phyloP scores from a whole-genome alignment of 139 green algal species.

The Tetratostichococcus sp. region DNA sequence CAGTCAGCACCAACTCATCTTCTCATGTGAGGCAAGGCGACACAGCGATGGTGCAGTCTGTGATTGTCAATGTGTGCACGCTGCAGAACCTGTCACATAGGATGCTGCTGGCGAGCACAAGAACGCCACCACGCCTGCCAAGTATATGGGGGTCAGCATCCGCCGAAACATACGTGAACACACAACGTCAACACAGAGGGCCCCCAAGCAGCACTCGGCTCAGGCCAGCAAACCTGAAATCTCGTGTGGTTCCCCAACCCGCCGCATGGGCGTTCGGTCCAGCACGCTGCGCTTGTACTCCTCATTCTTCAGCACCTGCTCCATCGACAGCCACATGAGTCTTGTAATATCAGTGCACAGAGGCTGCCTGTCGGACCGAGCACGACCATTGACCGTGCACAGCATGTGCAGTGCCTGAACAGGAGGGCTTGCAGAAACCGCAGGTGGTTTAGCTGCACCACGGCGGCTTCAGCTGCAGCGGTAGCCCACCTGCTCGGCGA shows the following conservation, averaged over 20 bases:
- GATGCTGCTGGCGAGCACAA: conserved; percentile 54
- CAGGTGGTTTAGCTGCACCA: background rate
- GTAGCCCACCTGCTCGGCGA: conserved; percentile 44
- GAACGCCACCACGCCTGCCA: conserved; percentile 61
- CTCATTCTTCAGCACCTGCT: conserved; percentile 38
- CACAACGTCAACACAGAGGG: too few relatives aligned
- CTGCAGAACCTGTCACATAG: conserved; percentile 68
- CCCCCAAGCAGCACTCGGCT: too few relatives aligned
- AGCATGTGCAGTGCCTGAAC: background rate
- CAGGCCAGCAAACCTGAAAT: conserved; percentile 38
- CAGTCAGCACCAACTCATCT: too few relatives aligned
- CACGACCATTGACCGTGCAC: background rate
- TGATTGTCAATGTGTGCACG: too few relatives aligned
- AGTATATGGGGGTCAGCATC: background rate
- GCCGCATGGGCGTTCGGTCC: conserved; percentile 64
- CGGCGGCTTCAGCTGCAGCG: too few relatives aligned
- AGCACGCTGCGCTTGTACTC: conserved; percentile 54
- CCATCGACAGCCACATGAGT: too few relatives aligned
- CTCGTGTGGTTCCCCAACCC: conserved; percentile 69
- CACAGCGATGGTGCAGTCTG: too few relatives aligned
- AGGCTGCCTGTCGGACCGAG: too few relatives aligned
- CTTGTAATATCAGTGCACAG: too few relatives aligned
- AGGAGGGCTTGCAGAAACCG: background rate
- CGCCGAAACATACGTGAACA: too few relatives aligned
- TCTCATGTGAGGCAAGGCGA: too few relatives aligned